Evolutionary conservation across 129 eudicot genomes (phyloP).

Genomic region (Arctium lappa): DNA sequence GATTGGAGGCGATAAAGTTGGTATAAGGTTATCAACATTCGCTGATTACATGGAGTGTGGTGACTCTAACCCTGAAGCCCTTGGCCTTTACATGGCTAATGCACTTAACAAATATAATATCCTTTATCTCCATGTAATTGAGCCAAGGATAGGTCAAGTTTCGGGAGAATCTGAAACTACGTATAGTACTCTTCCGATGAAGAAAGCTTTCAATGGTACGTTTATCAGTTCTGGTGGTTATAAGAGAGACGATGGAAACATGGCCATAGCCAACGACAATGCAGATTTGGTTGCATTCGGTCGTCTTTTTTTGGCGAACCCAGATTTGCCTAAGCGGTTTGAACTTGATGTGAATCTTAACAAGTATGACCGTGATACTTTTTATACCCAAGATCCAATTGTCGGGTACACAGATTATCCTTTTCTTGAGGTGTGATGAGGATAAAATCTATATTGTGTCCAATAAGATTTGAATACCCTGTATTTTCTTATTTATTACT

Average conservation of each 20-base stretch:
- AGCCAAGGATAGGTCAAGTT: constrained; percentile 32
- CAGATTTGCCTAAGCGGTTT: constrained; percentile 44
- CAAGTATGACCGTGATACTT: constrained; percentile 31
- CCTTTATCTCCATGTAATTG: constrained; percentile 34
- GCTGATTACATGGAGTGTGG: constrained; percentile 33
- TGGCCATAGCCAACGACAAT: constrained; percentile 1
- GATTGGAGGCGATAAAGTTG: constrained; percentile 45
- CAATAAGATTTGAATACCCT: neutral
- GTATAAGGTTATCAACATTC: constrained; percentile 47
- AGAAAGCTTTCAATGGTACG: constrained; percentile 37
- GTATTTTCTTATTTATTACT: neutral
- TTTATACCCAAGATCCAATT: constrained; percentile 34
- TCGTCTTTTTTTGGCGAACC: constrained; percentile 42
- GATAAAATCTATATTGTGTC: neutral
- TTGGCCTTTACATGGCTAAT: constrained; percentile 54
- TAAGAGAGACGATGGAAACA: constrained; percentile 26
- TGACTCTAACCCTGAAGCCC: constrained; percentile 48
- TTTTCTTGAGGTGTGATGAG: constrained; percentile 28
- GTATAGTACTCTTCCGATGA: constrained; percentile 28
- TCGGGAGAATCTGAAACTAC: constrained; percentile 5
- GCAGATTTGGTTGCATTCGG: constrained; percentile 36
- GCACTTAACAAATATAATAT: constrained; percentile 29
- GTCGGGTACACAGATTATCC: constrained; percentile 46
- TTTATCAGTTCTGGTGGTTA: constrained; percentile 36
- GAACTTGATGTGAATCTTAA: constrained; percentile 30